Evolutionary conservation across 805 yeast species (phyloP).

Genomic region (Saccharomycopsis fodiens): DNA sequence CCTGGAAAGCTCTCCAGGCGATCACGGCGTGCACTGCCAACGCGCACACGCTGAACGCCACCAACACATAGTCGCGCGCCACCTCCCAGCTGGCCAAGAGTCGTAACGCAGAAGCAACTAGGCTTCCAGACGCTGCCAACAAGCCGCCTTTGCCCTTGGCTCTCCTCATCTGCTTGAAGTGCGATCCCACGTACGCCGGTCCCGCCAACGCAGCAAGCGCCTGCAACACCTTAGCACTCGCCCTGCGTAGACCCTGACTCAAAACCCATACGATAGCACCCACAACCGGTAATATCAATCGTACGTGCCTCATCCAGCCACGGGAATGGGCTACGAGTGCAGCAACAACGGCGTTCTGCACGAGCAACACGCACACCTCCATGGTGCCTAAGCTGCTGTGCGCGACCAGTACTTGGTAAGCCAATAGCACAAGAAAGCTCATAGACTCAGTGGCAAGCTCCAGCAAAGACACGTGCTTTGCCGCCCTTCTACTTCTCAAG

Average conservation of each 20-base stretch:
- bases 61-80: background rate
- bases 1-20: background rate
- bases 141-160: background rate
- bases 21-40: background rate
- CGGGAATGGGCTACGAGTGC: background rate
- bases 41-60: background rate
- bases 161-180: background rate
- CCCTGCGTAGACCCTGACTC: constrained; percentile 1
- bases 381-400: background rate
- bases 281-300: background rate
- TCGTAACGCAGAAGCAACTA: background rate
- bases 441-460: background rate
- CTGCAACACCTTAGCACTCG: background rate
- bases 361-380: background rate
- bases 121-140: background rate
- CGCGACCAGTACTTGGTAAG: background rate
- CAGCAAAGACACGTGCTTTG: background rate
- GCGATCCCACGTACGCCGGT: background rate
- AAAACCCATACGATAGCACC: background rate
- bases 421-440: background rate
- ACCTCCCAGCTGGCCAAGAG: background rate
- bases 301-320: background rate
- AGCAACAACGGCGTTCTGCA: constrained; percentile 1
- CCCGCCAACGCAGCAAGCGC: background rate
- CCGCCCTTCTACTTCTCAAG: background rate